Evolutionary conservation across 1,284 basidiomycete species (phyloP), one percentile per base, ranked within the genome.

Genomic region (Taiwanofungus camphoratus): DNA sequence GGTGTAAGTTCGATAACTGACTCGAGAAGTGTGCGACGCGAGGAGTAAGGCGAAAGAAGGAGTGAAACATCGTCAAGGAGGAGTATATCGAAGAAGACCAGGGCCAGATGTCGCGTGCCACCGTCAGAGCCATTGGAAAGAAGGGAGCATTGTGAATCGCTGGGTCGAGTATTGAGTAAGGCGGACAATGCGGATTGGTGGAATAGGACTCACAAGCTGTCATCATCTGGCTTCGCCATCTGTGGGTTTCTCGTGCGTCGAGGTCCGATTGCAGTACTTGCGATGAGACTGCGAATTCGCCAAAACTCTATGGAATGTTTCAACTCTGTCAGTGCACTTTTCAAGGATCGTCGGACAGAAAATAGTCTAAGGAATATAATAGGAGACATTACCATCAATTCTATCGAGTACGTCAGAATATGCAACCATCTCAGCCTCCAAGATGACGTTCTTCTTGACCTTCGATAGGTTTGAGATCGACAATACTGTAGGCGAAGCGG

Each of bases 391-490:
- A 82, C 83, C 83, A 46, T 85, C 81, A 29, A 87, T 70, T 18
- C 63, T 60, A 19, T 67, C 44, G 16, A 59, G 56, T 0, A 59
- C 63, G 20, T 82, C 82, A 36, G 83, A 77, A 60, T 76, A 93
- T 0, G 87, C 81, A 4, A 93, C 81, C 77, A 94, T 89, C 62
- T 95, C 92, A 1, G 89, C 89, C 58, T 95, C 92, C 0, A 94
- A 62, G 15, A 94, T 79, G 23, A 87, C 62, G 45, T 76, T 77
- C 35, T 61, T 59, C 48, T 59, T 63, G 20, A 77, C 57, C 18
- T 53, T 59, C n/a, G 42, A 49, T 5, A 19, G 22, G 3, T 9
- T 2, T 1, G 36, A 18, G 13, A 1, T 21, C 9, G 22, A 11
- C 16, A 19, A 11, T 16, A 8, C 32, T 34, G n/a, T n/a, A n/a